Conservation (phyloP, 331 rosid genomes). For the Cydonia oblonga region DNA sequence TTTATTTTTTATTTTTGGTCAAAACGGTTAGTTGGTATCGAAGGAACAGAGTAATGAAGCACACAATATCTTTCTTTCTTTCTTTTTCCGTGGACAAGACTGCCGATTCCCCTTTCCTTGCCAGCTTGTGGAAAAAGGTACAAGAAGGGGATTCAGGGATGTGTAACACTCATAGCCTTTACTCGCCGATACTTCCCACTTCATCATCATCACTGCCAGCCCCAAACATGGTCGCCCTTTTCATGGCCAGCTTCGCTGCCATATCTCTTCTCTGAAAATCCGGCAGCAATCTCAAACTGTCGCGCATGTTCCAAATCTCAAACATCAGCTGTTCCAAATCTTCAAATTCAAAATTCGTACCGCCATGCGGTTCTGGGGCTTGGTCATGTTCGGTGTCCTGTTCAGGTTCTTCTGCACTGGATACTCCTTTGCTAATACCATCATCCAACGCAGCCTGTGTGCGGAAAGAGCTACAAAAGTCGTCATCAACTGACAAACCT, state of each 20-base stretch:
- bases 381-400: constrained; percentile 2
- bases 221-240: constrained; percentile 78
- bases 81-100: neutral
- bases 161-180: neutral
- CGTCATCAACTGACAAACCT: no score
- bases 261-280: constrained; percentile 80
- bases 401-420: constrained; percentile 22
- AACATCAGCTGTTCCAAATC: constrained; percentile 80
- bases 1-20: no score
- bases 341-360: constrained; percentile 42
- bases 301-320: constrained; percentile 72
- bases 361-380: constrained; percentile 14
- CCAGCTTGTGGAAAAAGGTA: neutral
- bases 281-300: constrained; percentile 70
- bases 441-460: constrained; percentile 6
- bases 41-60: neutral
- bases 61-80: no score
- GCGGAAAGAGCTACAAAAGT: no score
- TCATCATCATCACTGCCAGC: constrained; percentile 47
- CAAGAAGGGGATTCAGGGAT: neutral
- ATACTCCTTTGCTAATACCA: constrained; percentile 17
- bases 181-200: constrained; percentile 23
- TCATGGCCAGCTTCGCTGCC: constrained; percentile 79
- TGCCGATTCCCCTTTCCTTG: neutral
- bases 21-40: neutral